Evolutionary conservation across 441 rosid species (phyloP), one percentile per base, ranked within the genome.

Genomic region (Manihot esculenta): DNA sequence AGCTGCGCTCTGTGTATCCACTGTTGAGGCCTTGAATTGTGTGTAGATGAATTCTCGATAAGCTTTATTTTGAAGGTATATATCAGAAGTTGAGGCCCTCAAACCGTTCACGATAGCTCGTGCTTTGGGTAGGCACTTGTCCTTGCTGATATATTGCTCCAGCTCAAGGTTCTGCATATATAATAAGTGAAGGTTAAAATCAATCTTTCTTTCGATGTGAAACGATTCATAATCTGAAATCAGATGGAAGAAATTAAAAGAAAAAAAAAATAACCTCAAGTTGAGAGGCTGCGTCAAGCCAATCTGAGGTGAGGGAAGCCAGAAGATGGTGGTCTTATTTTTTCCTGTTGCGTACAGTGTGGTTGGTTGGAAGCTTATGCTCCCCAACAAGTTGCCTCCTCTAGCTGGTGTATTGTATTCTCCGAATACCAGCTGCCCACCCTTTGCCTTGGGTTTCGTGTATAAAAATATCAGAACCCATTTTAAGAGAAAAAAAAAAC

Each of bases 361-460:
- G 6, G 54, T 30, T 6, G 65, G 48, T 2, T 18, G 13, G 12
- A 17, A n/a, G 21, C 49, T 13, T 3, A 69, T 3, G 15, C 12
- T 33, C 0, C 48, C 73, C 20, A 69, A 21, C 26, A 5, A 44
- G 30, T 60, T 70, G 0, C 26, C 5, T 18, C 66, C 66, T 1
- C 27, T n/a, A n/a, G n/a, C 24, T 47, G 73, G 73, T n/a, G 13
- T 27, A 30, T 69, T 69, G 66, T 26, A 59, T 21, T 48, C 58
- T 47, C 66, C 65, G 3, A 69, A 26, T 69, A 5, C 59, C 45
- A 69, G 54, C 69, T 50, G 49, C 12, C 48, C 61, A 30, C 30
- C 7, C 44, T 59, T 33, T 48, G 58, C 3, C 10, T 21, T 58
- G n/a, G 1, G 30, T 30, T 50, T 30, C 45, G 12, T 8, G 12